phyloP scores from a whole-genome alignment of 306 rosid species.

The Castanea crenata region DNA sequence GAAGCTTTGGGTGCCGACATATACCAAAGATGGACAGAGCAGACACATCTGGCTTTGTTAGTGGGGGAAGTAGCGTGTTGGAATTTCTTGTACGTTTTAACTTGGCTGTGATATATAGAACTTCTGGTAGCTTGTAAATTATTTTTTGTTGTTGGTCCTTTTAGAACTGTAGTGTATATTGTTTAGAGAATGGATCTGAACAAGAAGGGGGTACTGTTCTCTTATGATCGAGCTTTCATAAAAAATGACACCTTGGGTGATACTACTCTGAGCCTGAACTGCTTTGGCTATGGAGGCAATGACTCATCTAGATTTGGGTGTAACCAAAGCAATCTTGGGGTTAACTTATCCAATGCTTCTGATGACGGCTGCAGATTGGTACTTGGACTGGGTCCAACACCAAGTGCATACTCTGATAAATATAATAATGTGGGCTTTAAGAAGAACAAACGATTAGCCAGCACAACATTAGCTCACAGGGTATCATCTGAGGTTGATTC shows the following conservation, averaged over 20 bases:
- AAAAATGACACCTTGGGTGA: conserved; percentile 63
- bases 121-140: conserved; percentile 34
- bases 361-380: conserved; percentile 92
- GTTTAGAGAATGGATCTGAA: conserved; percentile 78
- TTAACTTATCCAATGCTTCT: conserved; percentile 42
- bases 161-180: conserved; percentile 33
- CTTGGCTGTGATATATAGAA: conserved; percentile 27
- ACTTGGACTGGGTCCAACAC: conserved; percentile 94
- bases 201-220: conserved; percentile 47
- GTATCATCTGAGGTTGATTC: conserved; percentile 63
- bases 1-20: conserved; percentile 21
- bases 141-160: conserved; percentile 40
- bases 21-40: conserved; percentile 66
- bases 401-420: conserved; percentile 62
- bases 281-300: conserved; percentile 57
- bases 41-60: conserved; percentile 93
- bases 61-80: conserved; percentile 56
- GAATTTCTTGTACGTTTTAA: conserved; percentile 33
- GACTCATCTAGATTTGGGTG: conserved; percentile 43
- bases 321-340: conserved; percentile 39
- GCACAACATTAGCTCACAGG: conserved; percentile 39
- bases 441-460: conserved; percentile 44
- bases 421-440: conserved; percentile 38
- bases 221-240: conserved; percentile 51
- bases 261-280: conserved; percentile 67